Evolutionary conservation across 2,329 filamentous ascomycete genomes (phyloP).

Genomic region (Colletotrichum noveboracense): DNA sequence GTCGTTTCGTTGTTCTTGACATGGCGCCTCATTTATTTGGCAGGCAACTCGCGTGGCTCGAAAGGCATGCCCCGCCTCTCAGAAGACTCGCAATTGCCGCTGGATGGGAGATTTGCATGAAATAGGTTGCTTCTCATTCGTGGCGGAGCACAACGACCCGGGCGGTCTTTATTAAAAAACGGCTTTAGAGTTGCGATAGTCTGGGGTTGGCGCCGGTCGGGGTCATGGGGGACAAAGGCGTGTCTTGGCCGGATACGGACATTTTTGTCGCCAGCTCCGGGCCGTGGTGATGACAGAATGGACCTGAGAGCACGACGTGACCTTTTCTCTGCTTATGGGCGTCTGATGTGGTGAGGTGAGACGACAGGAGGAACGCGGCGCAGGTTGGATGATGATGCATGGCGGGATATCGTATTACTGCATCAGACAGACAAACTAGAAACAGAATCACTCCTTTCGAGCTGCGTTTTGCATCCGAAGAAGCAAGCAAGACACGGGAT

Average conservation of each 20-base stretch:
- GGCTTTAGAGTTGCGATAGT: constrained; percentile 2
- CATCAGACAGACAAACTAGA: neutral
- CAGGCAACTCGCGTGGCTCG: neutral
- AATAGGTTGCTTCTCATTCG: neutral
- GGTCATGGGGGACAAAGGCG: neutral
- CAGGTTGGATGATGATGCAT: neutral
- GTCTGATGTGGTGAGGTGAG: neutral
- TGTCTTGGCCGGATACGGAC: neutral
- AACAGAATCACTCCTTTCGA: neutral
- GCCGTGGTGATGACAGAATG: neutral
- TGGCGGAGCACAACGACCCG: neutral
- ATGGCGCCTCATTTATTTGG: neutral
- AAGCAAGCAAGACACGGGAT: neutral
- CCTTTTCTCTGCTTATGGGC: neutral
- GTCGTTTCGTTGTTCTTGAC: neutral
- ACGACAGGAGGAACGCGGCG: neutral
- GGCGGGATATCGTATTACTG: neutral
- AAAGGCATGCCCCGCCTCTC: constrained; percentile 8
- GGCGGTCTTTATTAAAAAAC: neutral
- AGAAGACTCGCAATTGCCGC: constrained; percentile 38
- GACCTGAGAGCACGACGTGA: neutral
- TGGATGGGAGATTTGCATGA: constrained; percentile 23
- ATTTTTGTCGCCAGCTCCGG: neutral
- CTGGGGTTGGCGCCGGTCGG: neutral
- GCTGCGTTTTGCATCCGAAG: neutral